phyloP scores from a whole-genome alignment of 2,329 filamentous ascomycete species.

The Paecilomyces sp. region DNA sequence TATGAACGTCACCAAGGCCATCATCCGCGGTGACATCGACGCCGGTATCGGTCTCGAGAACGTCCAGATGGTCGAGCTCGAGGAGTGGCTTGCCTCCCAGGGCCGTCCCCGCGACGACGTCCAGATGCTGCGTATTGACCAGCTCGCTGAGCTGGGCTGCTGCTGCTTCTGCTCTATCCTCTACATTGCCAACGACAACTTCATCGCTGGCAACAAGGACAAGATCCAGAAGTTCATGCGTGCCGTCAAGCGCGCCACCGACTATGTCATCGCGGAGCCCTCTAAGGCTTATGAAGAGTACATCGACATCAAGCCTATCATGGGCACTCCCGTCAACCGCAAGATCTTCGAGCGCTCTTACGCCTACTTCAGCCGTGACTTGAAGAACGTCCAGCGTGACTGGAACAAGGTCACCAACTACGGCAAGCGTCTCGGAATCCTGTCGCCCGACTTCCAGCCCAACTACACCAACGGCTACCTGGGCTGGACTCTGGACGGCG shows the following conservation, averaged over 20 bases:
- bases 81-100: constrained; percentile 63
- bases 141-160: constrained; percentile 71
- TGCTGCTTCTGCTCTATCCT: constrained; percentile 80
- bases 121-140: constrained; percentile 74
- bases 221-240: constrained; percentile 62
- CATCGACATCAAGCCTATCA: constrained; percentile 63
- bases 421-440: constrained; percentile 63
- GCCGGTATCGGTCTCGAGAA: constrained; percentile 73
- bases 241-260: constrained; percentile 67
- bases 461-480: constrained; percentile 72
- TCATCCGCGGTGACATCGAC: constrained; percentile 65
- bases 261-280: constrained; percentile 60
- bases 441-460: constrained; percentile 56
- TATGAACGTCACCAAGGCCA: constrained; percentile 74
- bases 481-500: constrained; percentile 57
- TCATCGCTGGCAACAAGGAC: constrained; percentile 59
- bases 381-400: constrained; percentile 68
- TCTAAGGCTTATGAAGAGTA: constrained; percentile 61
- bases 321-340: constrained; percentile 61
- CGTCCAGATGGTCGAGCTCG: constrained; percentile 75
- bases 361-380: constrained; percentile 66
- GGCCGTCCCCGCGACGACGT: constrained; percentile 60
- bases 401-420: constrained; percentile 73
- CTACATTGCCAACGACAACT: constrained; percentile 70
- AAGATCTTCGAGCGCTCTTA: constrained; percentile 76